Evolutionary conservation across 306 rosid species (phyloP).

Genomic region (Acacia acuminata): DNA sequence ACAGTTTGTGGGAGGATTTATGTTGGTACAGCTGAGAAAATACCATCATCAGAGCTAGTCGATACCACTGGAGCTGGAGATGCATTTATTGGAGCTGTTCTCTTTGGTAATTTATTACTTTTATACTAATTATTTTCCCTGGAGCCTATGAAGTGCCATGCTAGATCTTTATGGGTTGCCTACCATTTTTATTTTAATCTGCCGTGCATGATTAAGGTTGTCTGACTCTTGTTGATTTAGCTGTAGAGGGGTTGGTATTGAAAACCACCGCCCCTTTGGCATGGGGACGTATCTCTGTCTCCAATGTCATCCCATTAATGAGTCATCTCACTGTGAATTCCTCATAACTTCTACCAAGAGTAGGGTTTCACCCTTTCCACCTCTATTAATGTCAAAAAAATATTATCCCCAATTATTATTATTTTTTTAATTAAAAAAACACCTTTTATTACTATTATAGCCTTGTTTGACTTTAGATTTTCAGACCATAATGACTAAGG

Average conservation of each 20-base stretch:
- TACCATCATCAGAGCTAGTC: conserved; percentile 73
- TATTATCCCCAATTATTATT: not conserved
- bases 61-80: conserved; percentile 99
- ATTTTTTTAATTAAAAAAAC: not conserved
- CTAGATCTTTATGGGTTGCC: not conserved
- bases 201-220: not conserved
- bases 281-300: not conserved
- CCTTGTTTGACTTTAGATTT: not conserved
- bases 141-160: conserved; percentile 11
- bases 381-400: not conserved
- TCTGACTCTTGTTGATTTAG: conserved; percentile 6
- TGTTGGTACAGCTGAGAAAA: conserved; percentile 86
- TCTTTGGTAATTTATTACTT: conserved; percentile 62
- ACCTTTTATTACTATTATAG: too few species aligned
- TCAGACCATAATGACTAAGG: not conserved
- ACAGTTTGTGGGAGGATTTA: conserved; percentile 66
- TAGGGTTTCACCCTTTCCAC: conserved; percentile 10
- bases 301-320: not conserved
- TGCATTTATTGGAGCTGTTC: conserved; percentile 94
- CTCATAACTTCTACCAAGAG: conserved; percentile 12
- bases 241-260: not conserved
- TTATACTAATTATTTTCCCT: conserved; percentile 19
- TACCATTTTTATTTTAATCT: not conserved
- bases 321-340: not conserved
- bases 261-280: conserved; percentile 12